phyloP scores from a whole-genome alignment of 1,284 basidiomycete genomes.

The Melampsora americana region DNA sequence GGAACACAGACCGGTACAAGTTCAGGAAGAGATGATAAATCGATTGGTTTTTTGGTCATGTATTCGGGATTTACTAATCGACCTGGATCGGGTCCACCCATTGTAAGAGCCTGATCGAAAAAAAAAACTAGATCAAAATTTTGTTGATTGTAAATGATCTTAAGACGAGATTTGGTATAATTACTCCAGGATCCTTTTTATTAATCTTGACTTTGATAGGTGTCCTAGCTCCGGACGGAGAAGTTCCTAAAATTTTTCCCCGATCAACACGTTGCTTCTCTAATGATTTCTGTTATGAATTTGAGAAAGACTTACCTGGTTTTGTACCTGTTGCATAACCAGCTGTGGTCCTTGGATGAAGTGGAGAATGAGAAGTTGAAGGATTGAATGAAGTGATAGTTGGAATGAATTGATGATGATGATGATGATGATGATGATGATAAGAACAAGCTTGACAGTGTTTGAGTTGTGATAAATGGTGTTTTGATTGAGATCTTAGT shows the following conservation, averaged over 20 bases:
- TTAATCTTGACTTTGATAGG: constrained; percentile 35
- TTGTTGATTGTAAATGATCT: neutral
- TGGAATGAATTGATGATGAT: neutral
- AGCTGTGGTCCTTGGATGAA: neutral
- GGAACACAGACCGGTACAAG: constrained; percentile 14
- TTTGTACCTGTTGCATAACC: constrained; percentile 5
- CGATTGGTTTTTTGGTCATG: constrained; percentile 17
- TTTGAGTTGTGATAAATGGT: no score
- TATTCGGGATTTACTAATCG: constrained; percentile 31
- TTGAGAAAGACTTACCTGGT: neutral
- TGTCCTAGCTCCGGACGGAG: constrained; percentile 17
- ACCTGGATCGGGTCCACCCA: constrained; percentile 25
- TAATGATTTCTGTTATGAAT: neutral
- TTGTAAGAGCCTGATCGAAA: no score
- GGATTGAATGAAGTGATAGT: neutral
- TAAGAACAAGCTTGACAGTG: neutral
- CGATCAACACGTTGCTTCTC: no score
- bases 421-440: neutral
- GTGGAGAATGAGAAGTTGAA: neutral
- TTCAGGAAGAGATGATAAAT: constrained; percentile 14
- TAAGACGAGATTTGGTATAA: neutral
- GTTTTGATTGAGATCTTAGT: no score
- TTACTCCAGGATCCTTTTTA: constrained; percentile 30
- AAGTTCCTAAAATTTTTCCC: neutral
- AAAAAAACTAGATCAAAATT: neutral